phyloP scores from a whole-genome alignment of 805 yeast species.

The Brettanomyces nanus region DNA sequence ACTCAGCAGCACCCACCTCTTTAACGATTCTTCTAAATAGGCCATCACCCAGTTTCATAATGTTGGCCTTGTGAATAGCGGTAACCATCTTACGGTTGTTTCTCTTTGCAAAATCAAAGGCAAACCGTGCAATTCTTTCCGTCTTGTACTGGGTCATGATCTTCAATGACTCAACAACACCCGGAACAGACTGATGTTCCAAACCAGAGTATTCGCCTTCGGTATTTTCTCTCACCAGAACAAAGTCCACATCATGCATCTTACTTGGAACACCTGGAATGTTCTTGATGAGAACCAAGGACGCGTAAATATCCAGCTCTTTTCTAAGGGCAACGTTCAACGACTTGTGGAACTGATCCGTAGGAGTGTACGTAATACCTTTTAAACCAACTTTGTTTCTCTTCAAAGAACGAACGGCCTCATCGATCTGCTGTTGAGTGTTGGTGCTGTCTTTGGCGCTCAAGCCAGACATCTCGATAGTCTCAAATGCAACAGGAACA shows the following conservation, averaged over 20 bases:
- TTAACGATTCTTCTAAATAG: constrained; percentile 90
- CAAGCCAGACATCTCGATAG: constrained; percentile 57
- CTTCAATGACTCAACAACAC: constrained; percentile 94
- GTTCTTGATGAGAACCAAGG: constrained; percentile 87
- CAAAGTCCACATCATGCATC: constrained; percentile 82
- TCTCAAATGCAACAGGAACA: constrained; percentile 93
- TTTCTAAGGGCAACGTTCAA: constrained; percentile 95
- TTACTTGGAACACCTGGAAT: constrained; percentile 91
- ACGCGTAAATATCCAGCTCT: constrained; percentile 92
- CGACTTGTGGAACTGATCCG: constrained; percentile 69
- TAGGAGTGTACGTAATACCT: constrained; percentile 91
- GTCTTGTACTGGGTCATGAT: constrained; percentile 91
- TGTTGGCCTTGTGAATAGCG: constrained; percentile 98
- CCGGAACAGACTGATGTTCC: constrained; percentile 96
- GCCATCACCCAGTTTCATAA: constrained; percentile 98
- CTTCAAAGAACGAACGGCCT: constrained; percentile 84
- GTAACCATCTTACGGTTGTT: constrained; percentile 90
- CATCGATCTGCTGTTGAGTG: constrained; percentile 39
- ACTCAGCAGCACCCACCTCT: constrained; percentile 76
- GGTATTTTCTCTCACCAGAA: constrained; percentile 95
- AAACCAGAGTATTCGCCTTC: constrained; percentile 98
- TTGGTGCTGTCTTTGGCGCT: constrained; percentile 32
- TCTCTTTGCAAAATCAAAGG: constrained; percentile 89
- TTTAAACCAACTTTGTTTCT: constrained; percentile 96
- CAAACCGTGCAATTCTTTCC: constrained; percentile 95